Evolutionary conservation across 2,329 filamentous ascomycete species (phyloP).

Genomic region (Cladosporium phlei): DNA sequence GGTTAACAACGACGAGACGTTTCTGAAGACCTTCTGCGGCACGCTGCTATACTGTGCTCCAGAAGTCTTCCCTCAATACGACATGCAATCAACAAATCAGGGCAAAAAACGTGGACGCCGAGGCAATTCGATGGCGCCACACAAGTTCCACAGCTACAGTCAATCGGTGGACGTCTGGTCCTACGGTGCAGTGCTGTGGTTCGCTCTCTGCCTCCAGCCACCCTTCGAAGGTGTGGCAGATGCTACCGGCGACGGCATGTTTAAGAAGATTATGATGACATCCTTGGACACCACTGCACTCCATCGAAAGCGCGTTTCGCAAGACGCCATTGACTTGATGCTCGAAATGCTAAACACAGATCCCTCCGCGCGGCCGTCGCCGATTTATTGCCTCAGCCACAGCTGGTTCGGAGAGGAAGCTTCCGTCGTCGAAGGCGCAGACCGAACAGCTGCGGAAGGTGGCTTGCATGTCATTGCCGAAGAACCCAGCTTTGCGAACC

Average conservation of each 20-base stretch:
- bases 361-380: constrained; percentile 70
- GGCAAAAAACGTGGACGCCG: constrained; percentile 57
- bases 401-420: constrained; percentile 63
- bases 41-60: constrained; percentile 94
- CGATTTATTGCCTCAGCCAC: constrained; percentile 64
- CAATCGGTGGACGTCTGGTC: constrained; percentile 97
- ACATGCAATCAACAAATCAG: constrained; percentile 56
- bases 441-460: not conserved
- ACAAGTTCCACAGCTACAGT: constrained; percentile 64
- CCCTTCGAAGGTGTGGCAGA: constrained; percentile 77
- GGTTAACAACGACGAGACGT: constrained; percentile 76
- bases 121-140: constrained; percentile 34
- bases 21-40: constrained; percentile 92
- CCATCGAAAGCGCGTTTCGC: constrained; percentile 54
- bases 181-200: constrained; percentile 86
- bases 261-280: constrained; percentile 80
- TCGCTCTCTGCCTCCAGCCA: constrained; percentile 70
- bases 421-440: constrained; percentile 27
- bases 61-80: constrained; percentile 84
- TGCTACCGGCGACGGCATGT: constrained; percentile 70
- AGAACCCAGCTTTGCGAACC: constrained; percentile 35
- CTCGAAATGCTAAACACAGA: constrained; percentile 74
- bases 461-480: constrained; percentile 46
- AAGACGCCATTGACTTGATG: constrained; percentile 68
- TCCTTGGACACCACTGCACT: constrained; percentile 64